phyloP scores from a whole-genome alignment of 202 grass and related monocot species.

The Schoenoplectus tabernaemontani region DNA sequence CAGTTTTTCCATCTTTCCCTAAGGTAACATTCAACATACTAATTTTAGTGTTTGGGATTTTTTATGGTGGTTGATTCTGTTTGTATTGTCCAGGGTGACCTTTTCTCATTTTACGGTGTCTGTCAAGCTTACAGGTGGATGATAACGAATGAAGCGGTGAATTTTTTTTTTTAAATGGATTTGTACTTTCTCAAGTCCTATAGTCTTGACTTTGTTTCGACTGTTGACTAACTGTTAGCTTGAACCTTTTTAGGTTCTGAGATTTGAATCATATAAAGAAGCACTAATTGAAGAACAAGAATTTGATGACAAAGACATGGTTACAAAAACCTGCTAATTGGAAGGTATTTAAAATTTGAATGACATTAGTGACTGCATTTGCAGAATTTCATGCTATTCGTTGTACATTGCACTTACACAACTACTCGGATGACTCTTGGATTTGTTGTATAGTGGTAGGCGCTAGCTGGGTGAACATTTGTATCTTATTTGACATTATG shows the following conservation, averaged over 20 bases:
- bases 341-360: slow-evolving; percentile 48
- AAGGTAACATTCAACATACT: slow-evolving; percentile 39
- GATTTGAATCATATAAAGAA: slow-evolving; percentile 40
- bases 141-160: slow-evolving; percentile 63
- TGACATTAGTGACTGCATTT: not conserved
- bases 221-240: slow-evolving; percentile 22
- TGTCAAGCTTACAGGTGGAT: slow-evolving; percentile 90
- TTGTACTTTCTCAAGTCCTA: not conserved
- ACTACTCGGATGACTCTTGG: not conserved
- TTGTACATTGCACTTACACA: not conserved
- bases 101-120: slow-evolving; percentile 85
- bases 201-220: slow-evolving; percentile 14
- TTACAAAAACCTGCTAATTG: slow-evolving; percentile 62
- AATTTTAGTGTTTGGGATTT: slow-evolving; percentile 7
- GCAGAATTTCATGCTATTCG: not conserved
- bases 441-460: not conserved
- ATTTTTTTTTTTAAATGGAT: slow-evolving; percentile 28
- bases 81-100: slow-evolving; percentile 61
- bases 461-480: not conserved
- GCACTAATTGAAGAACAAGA: slow-evolving; percentile 38
- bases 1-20: slow-evolving; percentile 64
- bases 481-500: not conserved
- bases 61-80: slow-evolving; percentile 23
- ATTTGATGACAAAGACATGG: slow-evolving; percentile 30
- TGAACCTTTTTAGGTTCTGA: slow-evolving; percentile 43